Evolutionary conservation across 352 stramenopile species (phyloP), one percentile per base, ranked within the genome.

Genomic region (Ophiocytium majus): DNA sequence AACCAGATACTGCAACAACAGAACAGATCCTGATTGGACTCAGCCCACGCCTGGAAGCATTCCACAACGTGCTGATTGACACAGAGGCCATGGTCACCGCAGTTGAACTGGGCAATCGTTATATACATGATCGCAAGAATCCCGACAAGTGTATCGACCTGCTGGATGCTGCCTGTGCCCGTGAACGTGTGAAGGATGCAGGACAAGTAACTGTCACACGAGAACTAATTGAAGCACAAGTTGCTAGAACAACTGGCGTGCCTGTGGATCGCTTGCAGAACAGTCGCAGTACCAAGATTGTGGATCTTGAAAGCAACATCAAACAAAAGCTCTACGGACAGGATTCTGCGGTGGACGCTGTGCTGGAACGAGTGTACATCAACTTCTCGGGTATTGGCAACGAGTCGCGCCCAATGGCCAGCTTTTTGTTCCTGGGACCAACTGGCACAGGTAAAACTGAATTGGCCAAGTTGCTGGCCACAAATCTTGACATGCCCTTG

Each of bases 11-110:
- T 0, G 91, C 96, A 43, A 94, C 97, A 81, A 99, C 96, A 0
- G 93, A 99, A 66, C 95, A 91, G 36, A 99, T 99, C 86, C 87
- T 99, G n/a, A n/a, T n/a, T n/a, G n/a, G n/a, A n/a, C n/a, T n/a
- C n/a, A n/a, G n/a, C n/a, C n/a, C n/a, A n/a, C n/a, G n/a, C n/a
- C n/a, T n/a, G n/a, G n/a, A n/a, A n/a, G n/a, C n/a, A n/a, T n/a
- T n/a, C n/a, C n/a, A n/a, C n/a, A n/a, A n/a, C n/a, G n/a, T n/a
- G n/a, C n/a, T n/a, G n/a, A n/a, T n/a, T n/a, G n/a, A n/a, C n/a
- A n/a, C n/a, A n/a, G n/a, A n/a, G n/a, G n/a, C n/a, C n/a, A n/a
- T n/a, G n/a, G 31, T 79, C 17, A 9, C 23, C 17, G 71, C 71
- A 34, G 71, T 23, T 19, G 9, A 79, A 10, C 31, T 79, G 23